Percentiles rank a stretch among this genome's conserved stretches.
Conservation (phyloP, 345 rosid species). For the Odontarrhena argentea region DNA sequence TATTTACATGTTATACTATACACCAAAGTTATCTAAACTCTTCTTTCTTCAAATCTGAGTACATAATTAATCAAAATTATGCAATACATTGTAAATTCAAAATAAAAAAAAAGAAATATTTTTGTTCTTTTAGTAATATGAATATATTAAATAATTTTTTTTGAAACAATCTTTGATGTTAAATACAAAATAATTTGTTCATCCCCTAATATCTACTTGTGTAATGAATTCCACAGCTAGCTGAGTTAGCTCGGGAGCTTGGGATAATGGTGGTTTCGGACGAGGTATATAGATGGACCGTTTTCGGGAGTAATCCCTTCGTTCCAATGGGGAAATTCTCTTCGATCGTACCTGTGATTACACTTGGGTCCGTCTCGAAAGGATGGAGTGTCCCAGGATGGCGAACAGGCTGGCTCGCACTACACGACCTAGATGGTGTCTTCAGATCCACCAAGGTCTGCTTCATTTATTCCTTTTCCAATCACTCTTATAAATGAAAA, state of each 20-base stretch:
- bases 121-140: too few species aligned
- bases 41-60: too few species aligned
- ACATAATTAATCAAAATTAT: too few species aligned
- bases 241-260: constrained; percentile 50
- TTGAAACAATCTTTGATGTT: too few species aligned
- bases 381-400: constrained; percentile 65
- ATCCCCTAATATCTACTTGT: too few species aligned
- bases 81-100: too few species aligned
- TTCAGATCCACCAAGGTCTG: constrained; percentile 44
- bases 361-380: constrained; percentile 62
- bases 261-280: constrained; percentile 55
- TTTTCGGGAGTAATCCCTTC: constrained; percentile 50
- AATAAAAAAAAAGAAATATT: too few species aligned
- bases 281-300: constrained; percentile 52
- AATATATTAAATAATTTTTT: too few species aligned
- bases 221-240: constrained; percentile 39
- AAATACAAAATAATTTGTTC: too few species aligned
- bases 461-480: background rate
- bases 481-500: background rate
- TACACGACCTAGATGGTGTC: constrained; percentile 46
- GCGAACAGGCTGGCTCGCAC: constrained; percentile 58
- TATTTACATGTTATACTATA: too few species aligned
- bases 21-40: too few species aligned
- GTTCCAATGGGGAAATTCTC: constrained; percentile 53
- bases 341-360: constrained; percentile 51